Percentiles rank a stretch among this genome's conserved stretches.
These are phyloP conservation scores for Eucalyptus pumila DNA, from an alignment of 345 rosid genomes.

Conservation along the genomic window DNA sequence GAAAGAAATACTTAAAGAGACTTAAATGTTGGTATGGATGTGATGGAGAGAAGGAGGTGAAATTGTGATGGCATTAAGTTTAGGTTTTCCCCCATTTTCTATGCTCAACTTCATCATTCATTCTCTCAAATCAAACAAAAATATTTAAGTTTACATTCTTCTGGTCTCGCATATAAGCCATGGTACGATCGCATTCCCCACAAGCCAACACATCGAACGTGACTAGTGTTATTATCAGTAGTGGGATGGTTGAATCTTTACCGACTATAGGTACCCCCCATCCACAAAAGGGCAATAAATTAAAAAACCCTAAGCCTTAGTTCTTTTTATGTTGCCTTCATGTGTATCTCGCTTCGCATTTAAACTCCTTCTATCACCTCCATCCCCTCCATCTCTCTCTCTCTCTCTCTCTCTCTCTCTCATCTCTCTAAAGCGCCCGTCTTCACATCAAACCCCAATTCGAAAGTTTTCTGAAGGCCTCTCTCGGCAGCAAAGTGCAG, in stretches of 20 bases:
- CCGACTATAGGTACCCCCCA: neutral
- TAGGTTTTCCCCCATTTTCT: neutral
- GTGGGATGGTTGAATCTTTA: neutral
- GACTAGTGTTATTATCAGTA: constrained; percentile 8
- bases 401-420: neutral
- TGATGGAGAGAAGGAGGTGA: neutral
- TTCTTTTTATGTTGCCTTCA: constrained; percentile 8
- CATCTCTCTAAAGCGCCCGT: neutral
- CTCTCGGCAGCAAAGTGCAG: neutral
- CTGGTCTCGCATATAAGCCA: neutral
- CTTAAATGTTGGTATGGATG: neutral
- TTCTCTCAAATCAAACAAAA: neutral
- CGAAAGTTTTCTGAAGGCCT: neutral
- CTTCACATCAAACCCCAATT: neutral
- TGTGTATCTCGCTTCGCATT: constrained; percentile 27
- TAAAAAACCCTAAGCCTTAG: neutral
- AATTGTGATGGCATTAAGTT: neutral
- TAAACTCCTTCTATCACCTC: constrained; percentile 1
- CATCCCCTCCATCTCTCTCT: neutral
- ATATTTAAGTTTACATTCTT: neutral
- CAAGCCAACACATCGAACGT: constrained; percentile 2
- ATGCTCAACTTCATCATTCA: neutral
- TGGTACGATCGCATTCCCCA: neutral
- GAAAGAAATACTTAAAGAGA: neutral
- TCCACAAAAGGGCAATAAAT: neutral